These are phyloP conservation scores for Colletotrichum karsti DNA, from an alignment of 2,329 filamentous ascomycete genomes.

Conservation along the genomic window DNA sequence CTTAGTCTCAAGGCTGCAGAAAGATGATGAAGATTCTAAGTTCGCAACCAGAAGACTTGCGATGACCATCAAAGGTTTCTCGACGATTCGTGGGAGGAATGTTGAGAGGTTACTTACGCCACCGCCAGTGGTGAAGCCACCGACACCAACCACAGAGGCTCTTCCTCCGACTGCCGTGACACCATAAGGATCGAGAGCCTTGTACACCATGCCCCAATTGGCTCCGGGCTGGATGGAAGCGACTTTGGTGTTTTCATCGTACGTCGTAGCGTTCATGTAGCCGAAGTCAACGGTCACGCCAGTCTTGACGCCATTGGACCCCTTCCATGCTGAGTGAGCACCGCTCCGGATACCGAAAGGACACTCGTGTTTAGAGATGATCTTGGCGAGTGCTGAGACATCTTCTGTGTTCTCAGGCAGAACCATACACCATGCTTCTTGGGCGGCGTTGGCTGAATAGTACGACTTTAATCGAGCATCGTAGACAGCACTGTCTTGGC, in stretches of 20 bases:
- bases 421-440: constrained; percentile 20
- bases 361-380: constrained; percentile 25
- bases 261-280: constrained; percentile 40
- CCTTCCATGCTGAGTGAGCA: constrained; percentile 13
- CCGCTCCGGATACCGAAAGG: constrained; percentile 16
- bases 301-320: constrained; percentile 14
- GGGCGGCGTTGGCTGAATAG: constrained; percentile 24
- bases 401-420: constrained; percentile 7
- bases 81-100: too few relatives aligned
- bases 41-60: too few relatives aligned
- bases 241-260: constrained; percentile 34
- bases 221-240: constrained; percentile 39
- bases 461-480: constrained; percentile 10
- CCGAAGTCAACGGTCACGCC: constrained; percentile 27
- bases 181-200: constrained; percentile 28
- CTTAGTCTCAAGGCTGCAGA: background rate
- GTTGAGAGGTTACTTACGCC: background rate
- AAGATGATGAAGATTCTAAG: too few relatives aligned
- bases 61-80: too few relatives aligned
- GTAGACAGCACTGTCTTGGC: constrained; percentile 1
- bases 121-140: constrained; percentile 34
- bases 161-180: constrained; percentile 34
- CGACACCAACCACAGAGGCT: constrained; percentile 34
- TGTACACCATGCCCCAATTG: constrained; percentile 35
- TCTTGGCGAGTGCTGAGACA: constrained; percentile 32